Evolutionary conservation across 2,329 filamentous ascomycete genomes (phyloP).

Genomic region (Phialophora chinensis): DNA sequence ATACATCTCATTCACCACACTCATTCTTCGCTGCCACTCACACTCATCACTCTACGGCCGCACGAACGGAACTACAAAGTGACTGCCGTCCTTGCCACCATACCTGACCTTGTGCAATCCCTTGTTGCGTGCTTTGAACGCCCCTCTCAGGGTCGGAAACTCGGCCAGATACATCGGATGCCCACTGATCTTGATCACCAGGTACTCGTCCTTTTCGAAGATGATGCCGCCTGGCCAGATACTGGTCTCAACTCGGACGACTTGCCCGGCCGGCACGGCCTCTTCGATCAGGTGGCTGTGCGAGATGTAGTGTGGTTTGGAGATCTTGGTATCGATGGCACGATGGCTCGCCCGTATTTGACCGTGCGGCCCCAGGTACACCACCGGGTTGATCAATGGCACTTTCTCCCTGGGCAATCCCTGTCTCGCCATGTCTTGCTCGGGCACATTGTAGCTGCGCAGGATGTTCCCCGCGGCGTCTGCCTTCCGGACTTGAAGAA

Average conservation of each 20-base stretch:
- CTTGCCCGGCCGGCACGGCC: background rate
- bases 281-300: conserved; percentile 9
- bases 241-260: conserved; percentile 12
- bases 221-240: conserved; percentile 56
- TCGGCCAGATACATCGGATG: conserved; percentile 50
- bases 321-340: background rate
- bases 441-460: conserved; percentile 10
- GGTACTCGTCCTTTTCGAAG: conserved; percentile 51
- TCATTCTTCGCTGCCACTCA: no score
- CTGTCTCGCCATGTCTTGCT: conserved; percentile 7
- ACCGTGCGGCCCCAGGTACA: conserved; percentile 10
- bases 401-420: background rate
- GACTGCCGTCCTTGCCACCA: no score
- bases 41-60: no score
- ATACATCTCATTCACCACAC: no score
- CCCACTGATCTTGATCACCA: conserved; percentile 42
- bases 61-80: no score
- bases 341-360: conserved; percentile 14
- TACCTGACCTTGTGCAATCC: background rate
- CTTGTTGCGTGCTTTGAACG: conserved; percentile 8
- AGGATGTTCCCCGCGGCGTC: conserved; percentile 12
- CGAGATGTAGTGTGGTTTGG: conserved; percentile 9
- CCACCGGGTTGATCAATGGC: conserved; percentile 1
- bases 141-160: conserved; percentile 34
- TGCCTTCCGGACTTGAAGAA: conserved; percentile 14